These are phyloP conservation scores for Zygosaccharomyces sapae DNA, from an alignment of 1,139 yeast genomes.

Conservation along the genomic window DNA sequence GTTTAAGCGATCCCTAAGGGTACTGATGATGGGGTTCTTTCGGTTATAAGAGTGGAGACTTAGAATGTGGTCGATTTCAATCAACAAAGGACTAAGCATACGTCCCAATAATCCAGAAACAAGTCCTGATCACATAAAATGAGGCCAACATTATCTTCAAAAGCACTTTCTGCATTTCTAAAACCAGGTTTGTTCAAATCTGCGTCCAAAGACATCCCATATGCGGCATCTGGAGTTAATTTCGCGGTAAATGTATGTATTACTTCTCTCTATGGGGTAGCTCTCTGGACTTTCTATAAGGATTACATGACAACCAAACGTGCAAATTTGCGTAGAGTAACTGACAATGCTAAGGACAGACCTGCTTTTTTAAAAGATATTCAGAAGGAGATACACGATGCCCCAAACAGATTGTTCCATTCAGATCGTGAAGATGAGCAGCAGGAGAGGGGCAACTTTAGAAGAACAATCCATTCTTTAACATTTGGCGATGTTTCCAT, in stretches of 20 bases:
- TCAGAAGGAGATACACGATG: slow-evolving; percentile 15
- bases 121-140: slow-evolving; percentile 1
- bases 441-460: slow-evolving; percentile 8
- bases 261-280: slow-evolving; percentile 20
- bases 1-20: too few species aligned
- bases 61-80: too few species aligned
- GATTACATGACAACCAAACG: slow-evolving; percentile 16
- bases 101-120: too few species aligned
- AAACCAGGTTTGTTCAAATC: slow-evolving; percentile 2
- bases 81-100: too few species aligned
- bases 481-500: slow-evolving; percentile 24
- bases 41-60: too few species aligned
- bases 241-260: slow-evolving; percentile 17
- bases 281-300: slow-evolving; percentile 20
- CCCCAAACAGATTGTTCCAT: slow-evolving; percentile 17
- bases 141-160: slow-evolving; percentile 12
- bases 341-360: slow-evolving; percentile 5
- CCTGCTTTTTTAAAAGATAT: slow-evolving; percentile 9
- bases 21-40: too few species aligned
- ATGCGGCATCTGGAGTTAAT: slow-evolving; percentile 15
- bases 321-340: slow-evolving; percentile 7
- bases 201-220: slow-evolving; percentile 15
- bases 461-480: slow-evolving; percentile 15
- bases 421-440: slow-evolving; percentile 13
- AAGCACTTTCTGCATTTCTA: slow-evolving; percentile 3